Conservation (phyloP, 495 filamentous ascomycete species). For the Aspergillus nidulans region DNA sequence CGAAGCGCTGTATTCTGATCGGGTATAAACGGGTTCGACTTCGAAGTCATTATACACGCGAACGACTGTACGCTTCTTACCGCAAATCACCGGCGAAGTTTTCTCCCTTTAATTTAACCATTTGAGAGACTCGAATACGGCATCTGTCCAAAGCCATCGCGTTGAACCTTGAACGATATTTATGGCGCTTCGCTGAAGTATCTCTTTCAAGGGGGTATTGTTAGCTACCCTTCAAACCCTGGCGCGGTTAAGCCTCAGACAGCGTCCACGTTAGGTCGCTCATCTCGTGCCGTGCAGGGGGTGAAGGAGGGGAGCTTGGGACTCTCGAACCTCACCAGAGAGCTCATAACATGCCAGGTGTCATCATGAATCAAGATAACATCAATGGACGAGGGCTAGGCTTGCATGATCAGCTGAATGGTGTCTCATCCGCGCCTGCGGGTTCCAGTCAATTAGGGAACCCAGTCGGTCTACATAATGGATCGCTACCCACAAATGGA, state of each 20-base stretch:
- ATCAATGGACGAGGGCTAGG: conserved; percentile 25
- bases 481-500: conserved; percentile 30
- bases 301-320: conserved; percentile 28
- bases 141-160: not conserved
- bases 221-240: conserved; percentile 29
- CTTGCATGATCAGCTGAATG: conserved; percentile 26
- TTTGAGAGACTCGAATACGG: not conserved
- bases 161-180: conserved; percentile 13
- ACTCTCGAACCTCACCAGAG: conserved; percentile 3
- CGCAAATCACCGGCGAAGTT: not conserved
- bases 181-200: conserved; percentile 29
- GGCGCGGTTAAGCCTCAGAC: conserved; percentile 15
- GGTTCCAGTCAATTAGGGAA: conserved; percentile 15
- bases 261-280: conserved; percentile 20
- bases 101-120: no score
- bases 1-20: not conserved
- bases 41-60: not conserved
- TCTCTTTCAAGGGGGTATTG: not conserved
- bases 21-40: not conserved
- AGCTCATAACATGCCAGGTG: conserved; percentile 41
- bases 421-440: conserved; percentile 12
- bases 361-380: conserved; percentile 43
- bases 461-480: conserved; percentile 22
- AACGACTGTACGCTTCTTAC: not conserved
- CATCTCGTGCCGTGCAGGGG: conserved; percentile 28